Base-by-base conservation (phyloP, 1,284 basidiomycete genomes). In the Retiboletus flavoniger region DNA sequence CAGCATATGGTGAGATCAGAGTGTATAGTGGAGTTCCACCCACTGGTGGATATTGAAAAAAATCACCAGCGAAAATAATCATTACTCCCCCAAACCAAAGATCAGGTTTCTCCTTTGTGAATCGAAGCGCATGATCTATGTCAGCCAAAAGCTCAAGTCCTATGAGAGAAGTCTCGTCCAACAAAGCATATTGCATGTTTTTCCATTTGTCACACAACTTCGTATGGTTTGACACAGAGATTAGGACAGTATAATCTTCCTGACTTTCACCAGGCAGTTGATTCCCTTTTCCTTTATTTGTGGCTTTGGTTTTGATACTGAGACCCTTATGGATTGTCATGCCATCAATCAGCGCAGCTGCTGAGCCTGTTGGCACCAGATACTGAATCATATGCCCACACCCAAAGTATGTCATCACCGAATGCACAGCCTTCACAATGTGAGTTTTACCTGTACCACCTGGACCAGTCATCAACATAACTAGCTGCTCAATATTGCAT, bases 21-120 rank as follows among this genome's bases (percentile, higher is more conserved):
- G 41, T 26, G 43, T 66, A 72, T 0, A 74, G 35, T 3, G 69
- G 50, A 16, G 44, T 54, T 0, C 64, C 70, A n/a, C 64, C 49
- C 9, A 64, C 63, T 31, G 58, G 68, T 0, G 52, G 56, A 38
- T 53, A 61, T 21, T 70, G 60, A 28, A 51, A 58, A 28, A 68
- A 63, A 47, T 62, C 61, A 5, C 61, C 65, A 3, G 54, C 10
- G 16, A 51, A 58, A 0, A 63, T 56, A 0, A 62, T 0, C 0
- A n/a, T 28, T 0, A 63, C 14, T 0, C 55, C 52, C 0, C 55
- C 48, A 21, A 62, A 62, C 52, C 17, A 0, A 24, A 4, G 2
- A 4, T 24, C 21, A 24, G 4, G 21, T 4, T 24, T 24, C 4
- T 24, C 21, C 4, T 24, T 24, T 24, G 21, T 4, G 4, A 24